Base-by-base conservation (phyloP, 2,329 filamentous ascomycete species). In the Aspergillus oerlinghausenensis region DNA sequence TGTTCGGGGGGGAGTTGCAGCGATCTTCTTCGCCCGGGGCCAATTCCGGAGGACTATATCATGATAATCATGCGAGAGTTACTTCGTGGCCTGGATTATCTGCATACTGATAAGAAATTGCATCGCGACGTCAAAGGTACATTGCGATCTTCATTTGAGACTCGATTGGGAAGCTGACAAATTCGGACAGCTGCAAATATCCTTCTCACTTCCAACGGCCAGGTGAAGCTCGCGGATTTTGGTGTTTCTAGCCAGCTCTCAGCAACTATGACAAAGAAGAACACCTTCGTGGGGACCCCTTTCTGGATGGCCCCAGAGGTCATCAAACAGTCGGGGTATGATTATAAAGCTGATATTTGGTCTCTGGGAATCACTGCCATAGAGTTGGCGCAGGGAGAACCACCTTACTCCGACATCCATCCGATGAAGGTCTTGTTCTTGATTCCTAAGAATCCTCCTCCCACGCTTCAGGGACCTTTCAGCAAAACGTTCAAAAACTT, bases 301-400 rank as follows among this genome's bases (percentile, higher is more conserved):
- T 99, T 97, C 73, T 99, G 94, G 94, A 99, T 99, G 93, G 93
- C 94, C 2, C 93, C 93, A 10, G 93, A 99, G 76, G 93, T 97
- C 55, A 99, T 99, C 74, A 96, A 96, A 77, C 93, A 99, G 74
- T 96, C 92, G 56, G 93, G 93, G 50, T 97, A 97, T 78, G 93
- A 97, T 73, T 91, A 96, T 77, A 97, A 97, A 77, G 93, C 93
- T 48, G 93, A 97, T 70, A 96, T 97, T 57, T 97, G 93, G 93
- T 97, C 93, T 1, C 80, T 97, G 19, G 93, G 93, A 42, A 97
- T 97, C 70, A 97, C 93, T 1, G 92, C 93, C 1, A 83, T 97
- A 45, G 93, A 97, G 73, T 76, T 97, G 61, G 93, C 93, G 54
- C 89, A 90, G 60, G 92, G 93, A 61, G 92, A 97, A 70, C 93